phyloP scores from a whole-genome alignment of 106 monocot genomes.

The Acorus calamus region DNA sequence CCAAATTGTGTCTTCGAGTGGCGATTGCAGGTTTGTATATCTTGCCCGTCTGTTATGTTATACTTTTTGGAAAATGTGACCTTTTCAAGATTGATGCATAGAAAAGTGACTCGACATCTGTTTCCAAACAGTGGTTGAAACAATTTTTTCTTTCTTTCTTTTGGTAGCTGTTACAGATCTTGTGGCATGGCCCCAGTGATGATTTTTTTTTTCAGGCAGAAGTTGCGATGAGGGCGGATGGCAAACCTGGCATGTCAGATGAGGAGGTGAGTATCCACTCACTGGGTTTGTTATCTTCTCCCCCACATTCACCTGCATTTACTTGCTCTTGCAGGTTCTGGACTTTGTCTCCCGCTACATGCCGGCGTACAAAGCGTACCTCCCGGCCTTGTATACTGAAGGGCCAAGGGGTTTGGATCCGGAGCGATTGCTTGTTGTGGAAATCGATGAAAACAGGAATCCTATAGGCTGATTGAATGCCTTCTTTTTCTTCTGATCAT shows the following conservation, averaged over 20 bases:
- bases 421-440: constrained; percentile 53
- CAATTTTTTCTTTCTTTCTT: background rate
- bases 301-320: background rate
- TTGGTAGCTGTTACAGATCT: background rate
- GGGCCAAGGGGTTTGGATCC: constrained; percentile 55
- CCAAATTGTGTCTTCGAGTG: constrained; percentile 84
- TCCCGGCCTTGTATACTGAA: constrained; percentile 65
- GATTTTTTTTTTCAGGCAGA: constrained; percentile 58
- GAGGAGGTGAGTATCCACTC: constrained; percentile 50
- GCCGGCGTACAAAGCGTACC: constrained; percentile 87
- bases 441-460: constrained; percentile 75
- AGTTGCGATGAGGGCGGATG: constrained; percentile 86
- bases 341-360: constrained; percentile 96
- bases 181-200: background rate
- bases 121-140: background rate
- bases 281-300: too few relatives aligned
- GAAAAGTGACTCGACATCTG: background rate
- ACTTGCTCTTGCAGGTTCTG: constrained; percentile 36
- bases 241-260: constrained; percentile 95
- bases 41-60: too few relatives aligned
- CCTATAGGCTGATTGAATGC: constrained; percentile 8
- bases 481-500: too few relatives aligned
- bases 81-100: too few relatives aligned
- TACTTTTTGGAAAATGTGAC: too few relatives aligned
- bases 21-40: constrained; percentile 70